phyloP scores from a whole-genome alignment of 805 yeast genomes.

The Candida ponderosae region DNA sequence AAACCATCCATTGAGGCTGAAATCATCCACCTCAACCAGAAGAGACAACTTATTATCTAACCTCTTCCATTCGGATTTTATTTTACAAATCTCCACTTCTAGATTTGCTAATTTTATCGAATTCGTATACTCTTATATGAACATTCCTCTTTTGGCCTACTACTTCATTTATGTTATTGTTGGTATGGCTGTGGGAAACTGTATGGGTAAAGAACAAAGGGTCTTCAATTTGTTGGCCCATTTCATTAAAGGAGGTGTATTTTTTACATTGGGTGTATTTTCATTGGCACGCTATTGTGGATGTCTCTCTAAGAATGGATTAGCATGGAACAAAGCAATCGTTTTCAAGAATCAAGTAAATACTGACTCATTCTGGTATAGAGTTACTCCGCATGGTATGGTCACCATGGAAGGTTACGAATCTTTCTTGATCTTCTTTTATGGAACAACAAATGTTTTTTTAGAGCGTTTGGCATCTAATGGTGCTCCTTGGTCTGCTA shows the following conservation, averaged over 20 bases:
- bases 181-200: slow-evolving; percentile 44
- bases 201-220: slow-evolving; percentile 57
- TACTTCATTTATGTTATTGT: slow-evolving; percentile 47
- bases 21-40: slow-evolving; percentile 9
- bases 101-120: slow-evolving; percentile 19
- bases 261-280: slow-evolving; percentile 64
- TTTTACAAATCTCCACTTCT: slow-evolving; percentile 11
- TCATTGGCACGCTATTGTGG: slow-evolving; percentile 89
- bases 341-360: slow-evolving; percentile 19
- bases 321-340: slow-evolving; percentile 79
- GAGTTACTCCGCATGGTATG: slow-evolving; percentile 32
- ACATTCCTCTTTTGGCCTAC: slow-evolving; percentile 58
- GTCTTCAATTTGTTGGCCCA: slow-evolving; percentile 88
- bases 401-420: slow-evolving; percentile 84
- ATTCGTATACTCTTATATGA: slow-evolving; percentile 40
- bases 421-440: slow-evolving; percentile 70
- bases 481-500: slow-evolving; percentile 83
- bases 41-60: slow-evolving; percentile 27
- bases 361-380: slow-evolving; percentile 19
- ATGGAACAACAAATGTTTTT: slow-evolving; percentile 85
- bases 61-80: slow-evolving; percentile 24
- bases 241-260: slow-evolving; percentile 93
- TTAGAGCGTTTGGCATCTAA: slow-evolving; percentile 73
- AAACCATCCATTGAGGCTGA: background rate
- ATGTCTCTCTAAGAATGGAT: slow-evolving; percentile 62